Conservation (phyloP, 768 basidiomycete species). For the Hericium erinaceus region DNA sequence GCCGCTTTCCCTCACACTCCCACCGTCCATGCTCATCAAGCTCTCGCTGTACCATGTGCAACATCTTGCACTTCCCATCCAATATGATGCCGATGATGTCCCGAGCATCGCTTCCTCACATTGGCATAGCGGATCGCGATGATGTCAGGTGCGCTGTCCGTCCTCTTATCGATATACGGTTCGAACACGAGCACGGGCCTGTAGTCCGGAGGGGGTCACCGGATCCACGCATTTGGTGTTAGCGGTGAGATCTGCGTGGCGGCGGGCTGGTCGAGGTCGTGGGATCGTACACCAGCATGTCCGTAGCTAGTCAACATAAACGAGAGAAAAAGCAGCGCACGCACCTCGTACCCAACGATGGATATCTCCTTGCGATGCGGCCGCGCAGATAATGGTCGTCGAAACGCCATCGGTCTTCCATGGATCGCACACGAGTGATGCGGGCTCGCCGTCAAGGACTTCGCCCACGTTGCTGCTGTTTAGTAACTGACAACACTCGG, state of each 20-base stretch:
- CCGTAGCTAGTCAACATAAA: constrained; percentile 2
- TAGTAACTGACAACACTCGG: too few species aligned
- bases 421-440: constrained; percentile 42
- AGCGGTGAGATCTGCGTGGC: constrained; percentile 68
- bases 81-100: constrained; percentile 68
- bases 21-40: constrained; percentile 41
- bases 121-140: constrained; percentile 59
- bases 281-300: constrained; percentile 52
- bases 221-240: constrained; percentile 55
- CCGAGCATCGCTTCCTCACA: constrained; percentile 58
- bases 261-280: constrained; percentile 64
- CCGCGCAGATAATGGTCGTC: constrained; percentile 19
- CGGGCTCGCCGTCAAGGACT: constrained; percentile 34
- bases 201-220: constrained; percentile 51
- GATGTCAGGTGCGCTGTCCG: constrained; percentile 75
- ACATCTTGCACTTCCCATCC: constrained; percentile 62
- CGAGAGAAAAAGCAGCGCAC: constrained; percentile 12
- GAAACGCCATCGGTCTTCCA: constrained; percentile 33
- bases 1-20: constrained; percentile 40
- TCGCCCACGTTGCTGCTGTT: constrained; percentile 56
- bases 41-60: constrained; percentile 59
- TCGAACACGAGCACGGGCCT: constrained; percentile 63
- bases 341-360: constrained; percentile 48
- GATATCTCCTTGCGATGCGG: constrained; percentile 32
- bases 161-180: constrained; percentile 66